Evolutionary conservation across 352 stramenopile species (phyloP).

Genomic region (Phytophthora brassicae): DNA sequence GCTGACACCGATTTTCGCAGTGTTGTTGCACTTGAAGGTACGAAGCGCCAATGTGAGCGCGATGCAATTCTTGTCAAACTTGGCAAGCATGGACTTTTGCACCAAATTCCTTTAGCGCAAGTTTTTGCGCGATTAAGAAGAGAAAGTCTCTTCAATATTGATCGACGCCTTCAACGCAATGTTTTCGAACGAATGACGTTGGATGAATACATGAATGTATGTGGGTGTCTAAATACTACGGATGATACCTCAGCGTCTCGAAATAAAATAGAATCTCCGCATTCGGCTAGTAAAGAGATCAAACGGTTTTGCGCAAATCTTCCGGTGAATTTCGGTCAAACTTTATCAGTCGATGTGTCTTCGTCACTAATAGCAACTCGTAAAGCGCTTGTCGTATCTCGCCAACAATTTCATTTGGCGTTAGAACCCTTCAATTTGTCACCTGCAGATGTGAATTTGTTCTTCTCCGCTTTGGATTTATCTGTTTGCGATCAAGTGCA

Average conservation of each 20-base stretch:
- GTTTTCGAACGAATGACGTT: constrained; percentile 53
- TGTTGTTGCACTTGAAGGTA: constrained; percentile 43
- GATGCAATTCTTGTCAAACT: constrained; percentile 34
- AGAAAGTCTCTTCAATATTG: constrained; percentile 57
- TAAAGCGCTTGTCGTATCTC: constrained; percentile 43
- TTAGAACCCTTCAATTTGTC: constrained; percentile 54
- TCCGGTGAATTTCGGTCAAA: not conserved
- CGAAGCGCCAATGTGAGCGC: constrained; percentile 32
- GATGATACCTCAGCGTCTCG: not conserved
- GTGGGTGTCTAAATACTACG: constrained; percentile 31
- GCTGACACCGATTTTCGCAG: constrained; percentile 34
- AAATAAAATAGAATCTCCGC: constrained; percentile 3
- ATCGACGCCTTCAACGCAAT: constrained; percentile 35
- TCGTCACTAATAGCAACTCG: constrained; percentile 28
- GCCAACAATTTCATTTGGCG: constrained; percentile 61
- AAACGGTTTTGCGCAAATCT: constrained; percentile 20
- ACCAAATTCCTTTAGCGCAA: constrained; percentile 46
- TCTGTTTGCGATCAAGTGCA: constrained; percentile 48
- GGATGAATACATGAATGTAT: constrained; percentile 71
- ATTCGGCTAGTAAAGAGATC: constrained; percentile 14
- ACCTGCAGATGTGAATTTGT: constrained; percentile 51
- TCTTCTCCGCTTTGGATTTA: constrained; percentile 63
- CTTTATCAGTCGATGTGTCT: constrained; percentile 20
- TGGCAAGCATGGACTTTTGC: constrained; percentile 24
- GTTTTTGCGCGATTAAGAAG: constrained; percentile 56